These are phyloP conservation scores for Thuja plicata DNA, from an alignment of 83 land plant genomes.

Conservation along the genomic window DNA sequence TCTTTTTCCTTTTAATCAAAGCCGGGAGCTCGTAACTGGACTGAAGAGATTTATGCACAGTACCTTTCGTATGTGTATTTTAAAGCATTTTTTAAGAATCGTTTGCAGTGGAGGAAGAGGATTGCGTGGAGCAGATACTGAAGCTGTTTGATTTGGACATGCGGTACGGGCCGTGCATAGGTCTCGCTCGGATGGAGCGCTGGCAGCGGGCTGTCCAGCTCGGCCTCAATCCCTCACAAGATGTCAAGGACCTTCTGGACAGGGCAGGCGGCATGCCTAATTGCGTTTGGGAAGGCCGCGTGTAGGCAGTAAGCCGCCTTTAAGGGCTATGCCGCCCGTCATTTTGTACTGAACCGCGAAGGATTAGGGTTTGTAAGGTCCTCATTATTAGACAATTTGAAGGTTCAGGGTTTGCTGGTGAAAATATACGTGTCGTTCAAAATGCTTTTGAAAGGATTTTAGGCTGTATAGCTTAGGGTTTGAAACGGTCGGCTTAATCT, in stretches of 20 bases:
- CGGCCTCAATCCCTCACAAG: slow-evolving; percentile 71
- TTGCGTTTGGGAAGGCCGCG: slow-evolving; percentile 77
- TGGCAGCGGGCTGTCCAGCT: slow-evolving; percentile 67
- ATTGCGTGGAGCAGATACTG: slow-evolving; percentile 59
- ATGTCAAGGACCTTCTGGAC: slow-evolving; percentile 43
- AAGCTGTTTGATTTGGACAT: slow-evolving; percentile 81
- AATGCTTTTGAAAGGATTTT: neutral
- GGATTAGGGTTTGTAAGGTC: neutral
- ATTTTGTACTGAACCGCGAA: neutral
- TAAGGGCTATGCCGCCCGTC: neutral
- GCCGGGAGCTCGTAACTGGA: neutral
- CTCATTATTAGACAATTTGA: too few species aligned
- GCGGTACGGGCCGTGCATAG: slow-evolving; percentile 83
- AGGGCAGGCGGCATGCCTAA: slow-evolving; percentile 24
- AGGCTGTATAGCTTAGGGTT: neutral
- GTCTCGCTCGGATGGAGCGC: slow-evolving; percentile 57
- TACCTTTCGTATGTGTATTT: neutral
- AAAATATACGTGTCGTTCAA: neutral
- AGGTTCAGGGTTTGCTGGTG: neutral
- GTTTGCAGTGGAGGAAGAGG: slow-evolving; percentile 19
- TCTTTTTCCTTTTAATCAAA: too few species aligned
- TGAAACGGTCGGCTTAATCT: neutral
- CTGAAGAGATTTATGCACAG: too few species aligned
- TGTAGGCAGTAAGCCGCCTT: slow-evolving; percentile 26
- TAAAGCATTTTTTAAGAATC: neutral